Percentiles rank a stretch among this genome's conserved stretches.
phyloP scores from a whole-genome alignment of 2,329 filamentous ascomycete genomes.

The Catunica adiposa region DNA sequence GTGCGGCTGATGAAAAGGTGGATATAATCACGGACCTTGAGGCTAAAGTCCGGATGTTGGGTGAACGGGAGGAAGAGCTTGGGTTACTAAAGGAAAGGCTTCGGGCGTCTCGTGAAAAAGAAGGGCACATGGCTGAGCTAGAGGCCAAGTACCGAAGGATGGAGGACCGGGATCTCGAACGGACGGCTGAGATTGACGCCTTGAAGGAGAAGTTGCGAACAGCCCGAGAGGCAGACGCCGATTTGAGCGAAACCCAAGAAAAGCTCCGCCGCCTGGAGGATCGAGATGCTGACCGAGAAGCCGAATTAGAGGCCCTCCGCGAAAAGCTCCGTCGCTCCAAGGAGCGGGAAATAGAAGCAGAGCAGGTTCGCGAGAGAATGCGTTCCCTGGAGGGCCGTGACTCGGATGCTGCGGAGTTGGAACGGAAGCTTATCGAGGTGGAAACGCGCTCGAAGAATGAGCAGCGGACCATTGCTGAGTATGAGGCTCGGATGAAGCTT shows the following conservation, averaged over 20 bases:
- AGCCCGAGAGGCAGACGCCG: neutral
- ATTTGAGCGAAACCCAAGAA: constrained; percentile 9
- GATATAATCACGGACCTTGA: constrained; percentile 7
- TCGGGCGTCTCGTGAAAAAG: neutral
- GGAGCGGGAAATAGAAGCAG: constrained; percentile 11
- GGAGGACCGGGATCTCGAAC: constrained; percentile 7
- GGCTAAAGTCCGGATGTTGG: constrained; percentile 7
- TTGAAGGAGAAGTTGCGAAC: constrained; percentile 9
- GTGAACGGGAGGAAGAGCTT: constrained; percentile 10
- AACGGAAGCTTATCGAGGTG: constrained; percentile 29
- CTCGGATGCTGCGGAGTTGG: constrained; percentile 21
- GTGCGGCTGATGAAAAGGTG: constrained; percentile 7
- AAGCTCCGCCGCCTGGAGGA: constrained; percentile 6
- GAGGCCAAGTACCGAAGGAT: constrained; percentile 6
- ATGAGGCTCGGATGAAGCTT: constrained; percentile 45
- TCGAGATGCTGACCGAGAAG: constrained; percentile 8
- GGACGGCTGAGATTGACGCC: constrained; percentile 8
- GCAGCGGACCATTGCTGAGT: constrained; percentile 32
- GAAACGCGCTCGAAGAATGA: constrained; percentile 43
- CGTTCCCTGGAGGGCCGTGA: constrained; percentile 9
- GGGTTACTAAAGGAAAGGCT: constrained; percentile 8
- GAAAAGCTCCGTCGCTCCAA: constrained; percentile 9
- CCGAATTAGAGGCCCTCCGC: constrained; percentile 7
- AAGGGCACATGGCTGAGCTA: constrained; percentile 2
- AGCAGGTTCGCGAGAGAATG: constrained; percentile 6